Evolutionary conservation across 768 basidiomycete genomes (phyloP).

Genomic region (Cantharellus cinnabarinus): DNA sequence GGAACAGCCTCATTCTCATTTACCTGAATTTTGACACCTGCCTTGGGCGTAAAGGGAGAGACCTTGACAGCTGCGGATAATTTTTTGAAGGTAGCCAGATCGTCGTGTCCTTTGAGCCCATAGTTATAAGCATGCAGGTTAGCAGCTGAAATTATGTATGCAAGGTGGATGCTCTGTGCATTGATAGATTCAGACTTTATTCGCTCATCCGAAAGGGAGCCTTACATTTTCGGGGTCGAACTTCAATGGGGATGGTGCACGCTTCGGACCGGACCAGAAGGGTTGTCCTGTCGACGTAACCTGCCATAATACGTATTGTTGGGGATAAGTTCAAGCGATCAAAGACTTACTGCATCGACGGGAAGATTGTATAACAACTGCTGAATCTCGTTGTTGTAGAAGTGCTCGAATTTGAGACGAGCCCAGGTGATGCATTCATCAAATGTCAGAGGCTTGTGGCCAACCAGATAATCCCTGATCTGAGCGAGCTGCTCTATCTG

Average conservation of each 20-base stretch:
- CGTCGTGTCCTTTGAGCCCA: slow-evolving; percentile 76
- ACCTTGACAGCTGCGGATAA: slow-evolving; percentile 66
- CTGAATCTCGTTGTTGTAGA: slow-evolving; percentile 81
- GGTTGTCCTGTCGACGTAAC: slow-evolving; percentile 76
- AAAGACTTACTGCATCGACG: slow-evolving; percentile 50
- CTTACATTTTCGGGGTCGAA: slow-evolving; percentile 79
- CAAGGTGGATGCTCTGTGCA: slow-evolving; percentile 56
- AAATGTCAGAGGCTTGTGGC: slow-evolving; percentile 82
- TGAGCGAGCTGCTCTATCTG: slow-evolving; percentile 78
- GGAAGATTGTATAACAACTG: slow-evolving; percentile 88
- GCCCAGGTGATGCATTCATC: slow-evolving; percentile 98
- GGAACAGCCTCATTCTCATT: slow-evolving; percentile 79
- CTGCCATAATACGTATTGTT: slow-evolving; percentile 10
- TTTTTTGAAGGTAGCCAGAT: slow-evolving; percentile 61
- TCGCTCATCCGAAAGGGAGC: slow-evolving; percentile 4
- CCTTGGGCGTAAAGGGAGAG: slow-evolving; percentile 83
- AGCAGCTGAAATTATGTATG: slow-evolving; percentile 79
- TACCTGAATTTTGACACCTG: slow-evolving; percentile 82
- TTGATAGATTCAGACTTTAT: background rate
- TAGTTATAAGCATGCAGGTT: slow-evolving; percentile 98
- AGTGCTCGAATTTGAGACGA: slow-evolving; percentile 80
- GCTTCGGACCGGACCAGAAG: slow-evolving; percentile 98
- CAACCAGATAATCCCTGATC: slow-evolving; percentile 74
- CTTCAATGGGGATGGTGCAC: slow-evolving; percentile 75
- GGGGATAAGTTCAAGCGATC: background rate